Evolutionary conservation across 805 yeast genomes (phyloP).

Genomic region (Maudiozyma pseudohumilis): DNA sequence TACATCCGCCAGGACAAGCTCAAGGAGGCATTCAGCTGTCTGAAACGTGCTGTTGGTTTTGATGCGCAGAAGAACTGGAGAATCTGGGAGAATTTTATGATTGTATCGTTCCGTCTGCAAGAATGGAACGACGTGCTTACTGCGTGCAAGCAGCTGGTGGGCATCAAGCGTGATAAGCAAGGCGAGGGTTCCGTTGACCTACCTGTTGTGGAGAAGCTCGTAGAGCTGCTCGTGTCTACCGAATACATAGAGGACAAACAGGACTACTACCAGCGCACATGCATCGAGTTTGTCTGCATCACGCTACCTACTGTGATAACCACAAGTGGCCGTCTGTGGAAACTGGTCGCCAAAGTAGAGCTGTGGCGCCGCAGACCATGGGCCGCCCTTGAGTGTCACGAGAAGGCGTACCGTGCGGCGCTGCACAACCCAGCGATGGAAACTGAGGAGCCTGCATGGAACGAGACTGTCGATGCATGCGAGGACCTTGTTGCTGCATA

Average conservation of each 20-base stretch:
- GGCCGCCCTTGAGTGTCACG: constrained; percentile 77
- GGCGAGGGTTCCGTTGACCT: constrained; percentile 65
- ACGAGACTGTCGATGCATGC: constrained; percentile 70
- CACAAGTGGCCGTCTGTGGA: constrained; percentile 58
- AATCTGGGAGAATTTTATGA: constrained; percentile 78
- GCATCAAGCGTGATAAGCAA: constrained; percentile 42
- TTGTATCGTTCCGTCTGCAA: constrained; percentile 70
- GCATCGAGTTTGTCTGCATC: constrained; percentile 62
- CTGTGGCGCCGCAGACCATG: constrained; percentile 83
- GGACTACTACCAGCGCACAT: constrained; percentile 55
- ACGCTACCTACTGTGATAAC: constrained; percentile 60
- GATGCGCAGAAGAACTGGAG: constrained; percentile 73
- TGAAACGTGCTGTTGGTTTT: constrained; percentile 69
- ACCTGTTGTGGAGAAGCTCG: constrained; percentile 64
- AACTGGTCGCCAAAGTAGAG: constrained; percentile 74
- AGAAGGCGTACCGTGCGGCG: constrained; percentile 73
- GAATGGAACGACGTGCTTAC: constrained; percentile 83
- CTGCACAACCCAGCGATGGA: constrained; percentile 56
- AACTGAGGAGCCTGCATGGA: constrained; percentile 55
- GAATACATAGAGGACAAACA: constrained; percentile 39
- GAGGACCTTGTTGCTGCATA: constrained; percentile 75
- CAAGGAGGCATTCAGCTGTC: constrained; percentile 75
- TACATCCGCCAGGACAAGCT: constrained; percentile 52
- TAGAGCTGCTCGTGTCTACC: constrained; percentile 47
- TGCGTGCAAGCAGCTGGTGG: constrained; percentile 59